phyloP scores from a whole-genome alignment of 192 early-diverging fungal species.

The Chytriomyces hyalinus region DNA sequence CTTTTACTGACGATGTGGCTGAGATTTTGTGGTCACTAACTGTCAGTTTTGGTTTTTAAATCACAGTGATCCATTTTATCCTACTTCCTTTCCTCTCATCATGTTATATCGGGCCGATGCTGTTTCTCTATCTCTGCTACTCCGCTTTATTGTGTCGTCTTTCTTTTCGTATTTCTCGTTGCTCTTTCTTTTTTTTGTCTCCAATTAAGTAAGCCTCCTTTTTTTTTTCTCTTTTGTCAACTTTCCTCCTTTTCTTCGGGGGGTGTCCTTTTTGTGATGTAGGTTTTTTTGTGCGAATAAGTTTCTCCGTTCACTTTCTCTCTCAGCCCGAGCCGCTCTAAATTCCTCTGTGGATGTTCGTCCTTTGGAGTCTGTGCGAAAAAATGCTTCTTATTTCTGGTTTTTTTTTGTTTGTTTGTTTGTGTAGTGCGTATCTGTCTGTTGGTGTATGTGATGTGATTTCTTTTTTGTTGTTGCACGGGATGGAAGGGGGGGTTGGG shows the following conservation, averaged over 20 bases:
- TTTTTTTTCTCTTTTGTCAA: neutral
- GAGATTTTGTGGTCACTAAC: no score
- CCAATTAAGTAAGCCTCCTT: neutral
- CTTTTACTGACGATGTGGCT: no score
- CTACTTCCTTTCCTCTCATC: no score
- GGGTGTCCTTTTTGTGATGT: conserved; percentile 47
- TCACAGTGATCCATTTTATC: no score
- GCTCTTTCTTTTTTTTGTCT: conserved; percentile 14
- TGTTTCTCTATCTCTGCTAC: no score
- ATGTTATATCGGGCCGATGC: no score
- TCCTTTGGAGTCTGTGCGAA: neutral
- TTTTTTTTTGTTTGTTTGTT: neutral
- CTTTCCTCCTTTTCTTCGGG: conserved; percentile 55
- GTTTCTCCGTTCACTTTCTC: neutral
- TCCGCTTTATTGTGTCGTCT: neutral
- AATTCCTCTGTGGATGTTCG: neutral
- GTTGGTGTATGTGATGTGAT: neutral
- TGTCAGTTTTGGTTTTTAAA: no score
- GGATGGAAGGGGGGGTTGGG: no score
- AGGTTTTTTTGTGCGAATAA: conserved; percentile 5
- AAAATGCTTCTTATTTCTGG: neutral
- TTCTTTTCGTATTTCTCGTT: neutral
- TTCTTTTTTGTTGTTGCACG: neutral
- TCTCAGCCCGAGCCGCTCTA: neutral
- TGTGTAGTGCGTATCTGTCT: conserved; percentile 2